Evolutionary conservation across 179 eudicot species (phyloP).

Genomic region (Beta lomatogona): DNA sequence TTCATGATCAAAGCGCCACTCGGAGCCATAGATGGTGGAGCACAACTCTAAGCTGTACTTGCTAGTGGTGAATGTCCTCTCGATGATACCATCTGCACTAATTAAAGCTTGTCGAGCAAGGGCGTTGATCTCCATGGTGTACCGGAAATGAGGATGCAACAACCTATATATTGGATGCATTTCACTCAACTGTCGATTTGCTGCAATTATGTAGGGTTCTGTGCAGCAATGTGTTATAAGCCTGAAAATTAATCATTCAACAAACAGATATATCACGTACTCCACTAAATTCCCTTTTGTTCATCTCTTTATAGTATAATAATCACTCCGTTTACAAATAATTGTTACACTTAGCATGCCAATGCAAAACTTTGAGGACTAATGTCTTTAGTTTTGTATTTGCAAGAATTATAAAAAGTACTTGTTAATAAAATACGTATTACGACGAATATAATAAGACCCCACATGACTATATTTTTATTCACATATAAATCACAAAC

Average conservation of each 20-base stretch:
- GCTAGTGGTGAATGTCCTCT: conserved; percentile 47
- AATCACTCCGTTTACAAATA: too few species aligned
- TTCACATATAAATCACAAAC: too few species aligned
- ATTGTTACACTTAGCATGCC: too few species aligned
- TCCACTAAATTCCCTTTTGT: too few species aligned
- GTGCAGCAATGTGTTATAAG: conserved; percentile 61
- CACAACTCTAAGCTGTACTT: conserved; percentile 58
- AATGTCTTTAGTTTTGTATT: too few species aligned
- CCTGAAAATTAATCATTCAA: conserved; percentile 37
- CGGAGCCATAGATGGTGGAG: conserved; percentile 51
- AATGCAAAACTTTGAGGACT: too few species aligned
- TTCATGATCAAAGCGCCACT: conserved; percentile 61
- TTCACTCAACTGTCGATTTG: conserved; percentile 62
- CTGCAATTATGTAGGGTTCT: conserved; percentile 74
- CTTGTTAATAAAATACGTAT: too few species aligned
- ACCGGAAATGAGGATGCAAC: conserved; percentile 67
- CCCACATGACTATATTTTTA: too few species aligned
- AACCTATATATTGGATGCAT: conserved; percentile 71
- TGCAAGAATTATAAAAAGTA: too few species aligned
- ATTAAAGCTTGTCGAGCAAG: conserved; percentile 60
- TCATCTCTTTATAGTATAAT: too few species aligned
- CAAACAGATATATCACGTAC: too few species aligned
- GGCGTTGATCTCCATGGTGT: conserved; percentile 83
- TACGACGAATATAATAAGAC: too few species aligned
- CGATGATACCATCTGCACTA: conserved; percentile 59